These are phyloP conservation scores for Yamadazyma spencermartinsiae DNA, from an alignment of 1,139 yeast species.

Conservation along the genomic window DNA sequence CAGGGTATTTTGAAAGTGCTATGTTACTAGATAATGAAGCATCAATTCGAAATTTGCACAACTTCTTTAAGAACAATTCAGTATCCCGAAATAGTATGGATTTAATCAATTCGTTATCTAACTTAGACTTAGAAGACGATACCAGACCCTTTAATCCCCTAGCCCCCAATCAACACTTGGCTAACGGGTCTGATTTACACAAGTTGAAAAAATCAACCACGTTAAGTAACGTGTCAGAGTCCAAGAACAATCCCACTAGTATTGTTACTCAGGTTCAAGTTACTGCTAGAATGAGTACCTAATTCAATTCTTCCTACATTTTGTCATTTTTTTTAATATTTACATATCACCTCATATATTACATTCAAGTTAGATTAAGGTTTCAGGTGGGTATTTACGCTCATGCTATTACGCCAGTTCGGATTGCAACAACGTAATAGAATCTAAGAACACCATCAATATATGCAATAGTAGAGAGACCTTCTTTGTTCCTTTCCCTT, in stretches of 20 bases:
- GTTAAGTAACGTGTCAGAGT: conserved; percentile 33
- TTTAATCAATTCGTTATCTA: conserved; percentile 15
- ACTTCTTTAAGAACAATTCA: conserved; percentile 32
- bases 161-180: conserved; percentile 27
- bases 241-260: conserved; percentile 37
- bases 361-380: not conserved
- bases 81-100: conserved; percentile 10
- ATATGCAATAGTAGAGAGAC: too few species aligned
- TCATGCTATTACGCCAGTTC: too few species aligned
- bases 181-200: conserved; percentile 20
- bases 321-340: not conserved
- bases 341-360: not conserved
- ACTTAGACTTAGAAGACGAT: conserved; percentile 17
- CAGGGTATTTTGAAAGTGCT: conserved; percentile 65
- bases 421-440: too few species aligned
- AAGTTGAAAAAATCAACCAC: conserved; percentile 31
- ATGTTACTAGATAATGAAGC: conserved; percentile 51
- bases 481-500: too few species aligned
- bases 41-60: conserved; percentile 44
- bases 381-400: too few species aligned
- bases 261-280: conserved; percentile 50
- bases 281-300: conserved; percentile 44
- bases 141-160: conserved; percentile 27
- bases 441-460: too few species aligned
- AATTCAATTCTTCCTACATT: not conserved